Conservation (phyloP, 2,329 filamentous ascomycete genomes). For the Tolypocladium sp. region DNA sequence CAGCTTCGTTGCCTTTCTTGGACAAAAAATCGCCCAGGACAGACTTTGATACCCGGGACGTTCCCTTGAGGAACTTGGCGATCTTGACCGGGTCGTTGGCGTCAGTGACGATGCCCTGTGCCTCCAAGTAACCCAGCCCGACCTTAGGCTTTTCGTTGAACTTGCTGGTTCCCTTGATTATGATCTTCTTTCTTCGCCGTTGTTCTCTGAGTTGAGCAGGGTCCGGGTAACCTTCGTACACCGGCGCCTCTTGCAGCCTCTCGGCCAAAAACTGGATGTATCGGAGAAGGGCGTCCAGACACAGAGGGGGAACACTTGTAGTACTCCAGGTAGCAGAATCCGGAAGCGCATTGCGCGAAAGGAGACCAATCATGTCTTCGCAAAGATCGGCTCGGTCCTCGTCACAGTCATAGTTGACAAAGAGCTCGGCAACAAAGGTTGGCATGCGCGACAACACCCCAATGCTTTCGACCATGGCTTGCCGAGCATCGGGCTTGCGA, state of each 20-base stretch:
- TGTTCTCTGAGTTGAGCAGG: constrained; percentile 57
- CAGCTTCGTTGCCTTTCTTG: constrained; percentile 78
- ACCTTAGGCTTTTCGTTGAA: constrained; percentile 94
- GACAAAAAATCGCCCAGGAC: constrained; percentile 87
- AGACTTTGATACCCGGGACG: constrained; percentile 81
- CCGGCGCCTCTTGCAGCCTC: constrained; percentile 63
- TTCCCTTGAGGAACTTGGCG: constrained; percentile 80
- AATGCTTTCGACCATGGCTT: constrained; percentile 97
- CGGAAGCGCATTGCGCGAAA: constrained; percentile 89
- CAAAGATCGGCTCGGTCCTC: constrained; percentile 85
- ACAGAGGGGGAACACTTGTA: constrained; percentile 91
- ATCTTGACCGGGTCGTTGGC: constrained; percentile 66
- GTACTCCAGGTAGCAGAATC: constrained; percentile 99
- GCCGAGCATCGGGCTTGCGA: constrained; percentile 86
- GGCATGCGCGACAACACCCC: constrained; percentile 88
- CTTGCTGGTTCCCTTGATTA: constrained; percentile 78
- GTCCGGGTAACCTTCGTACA: constrained; percentile 57
- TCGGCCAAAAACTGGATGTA: constrained; percentile 91
- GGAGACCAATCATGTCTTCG: constrained; percentile 86
- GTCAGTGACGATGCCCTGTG: constrained; percentile 76
- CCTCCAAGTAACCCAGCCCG: constrained; percentile 76
- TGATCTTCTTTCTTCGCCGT: constrained; percentile 73
- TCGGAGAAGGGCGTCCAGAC: constrained; percentile 80
- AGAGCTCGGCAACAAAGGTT: constrained; percentile 88
- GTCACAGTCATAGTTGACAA: constrained; percentile 97